These are phyloP conservation scores for Gossypium thurberi DNA, from an alignment of 345 rosid genomes.

Conservation along the genomic window DNA sequence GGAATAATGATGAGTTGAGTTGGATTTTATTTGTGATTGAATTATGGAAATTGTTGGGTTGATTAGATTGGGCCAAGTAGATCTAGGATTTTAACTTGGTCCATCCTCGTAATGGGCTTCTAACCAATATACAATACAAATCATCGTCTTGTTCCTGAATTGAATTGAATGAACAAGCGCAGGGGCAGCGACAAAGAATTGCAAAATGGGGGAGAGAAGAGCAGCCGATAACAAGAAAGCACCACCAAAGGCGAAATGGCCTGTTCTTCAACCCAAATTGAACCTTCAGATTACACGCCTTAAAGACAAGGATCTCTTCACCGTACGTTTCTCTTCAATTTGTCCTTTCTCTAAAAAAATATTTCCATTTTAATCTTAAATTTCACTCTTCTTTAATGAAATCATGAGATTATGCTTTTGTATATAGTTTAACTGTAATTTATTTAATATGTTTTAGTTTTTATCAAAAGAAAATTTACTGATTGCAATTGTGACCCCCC, in stretches of 20 bases:
- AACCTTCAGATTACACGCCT: background rate
- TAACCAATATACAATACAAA: background rate
- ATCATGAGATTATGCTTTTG: background rate
- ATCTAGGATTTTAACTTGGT: background rate
- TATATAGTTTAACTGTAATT: background rate
- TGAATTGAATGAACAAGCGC: background rate
- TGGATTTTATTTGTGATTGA: too few relatives aligned
- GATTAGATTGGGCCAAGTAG: too few relatives aligned
- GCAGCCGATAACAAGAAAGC: background rate
- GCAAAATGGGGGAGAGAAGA: background rate
- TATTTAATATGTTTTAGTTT: background rate
- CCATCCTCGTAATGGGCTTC: background rate
- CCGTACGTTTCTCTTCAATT: background rate
- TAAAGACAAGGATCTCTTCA: background rate
- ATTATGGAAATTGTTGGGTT: too few relatives aligned
- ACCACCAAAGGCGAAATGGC: background rate
- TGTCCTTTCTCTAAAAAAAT: background rate
- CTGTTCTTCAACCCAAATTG: background rate
- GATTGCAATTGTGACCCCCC: background rate
- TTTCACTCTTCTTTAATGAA: background rate
- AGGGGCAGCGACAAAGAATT: background rate
- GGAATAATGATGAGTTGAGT: too few relatives aligned
- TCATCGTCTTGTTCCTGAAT: background rate
- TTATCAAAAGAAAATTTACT: background rate
- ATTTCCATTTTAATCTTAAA: background rate